Conservation (phyloP, 2,329 filamentous ascomycete species). For the Elsinoe australis region DNA sequence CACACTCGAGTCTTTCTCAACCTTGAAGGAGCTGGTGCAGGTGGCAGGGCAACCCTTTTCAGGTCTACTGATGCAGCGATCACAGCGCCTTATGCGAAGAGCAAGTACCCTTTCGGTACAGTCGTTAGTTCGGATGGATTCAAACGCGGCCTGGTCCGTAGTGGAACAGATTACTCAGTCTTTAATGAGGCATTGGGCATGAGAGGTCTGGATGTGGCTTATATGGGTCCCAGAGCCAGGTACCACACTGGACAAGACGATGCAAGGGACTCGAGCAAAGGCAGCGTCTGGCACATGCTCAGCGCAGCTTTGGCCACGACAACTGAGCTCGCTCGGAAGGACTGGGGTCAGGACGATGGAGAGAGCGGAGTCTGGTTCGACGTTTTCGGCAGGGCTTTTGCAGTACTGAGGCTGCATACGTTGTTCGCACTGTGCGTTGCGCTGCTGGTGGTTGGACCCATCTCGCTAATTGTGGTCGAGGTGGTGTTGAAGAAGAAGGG, state of each 20-base stretch:
- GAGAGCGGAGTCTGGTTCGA: constrained; percentile 85
- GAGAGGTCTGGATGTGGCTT: constrained; percentile 84
- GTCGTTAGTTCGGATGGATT: constrained; percentile 81
- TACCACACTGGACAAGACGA: constrained; percentile 94
- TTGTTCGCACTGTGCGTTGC: constrained; percentile 84
- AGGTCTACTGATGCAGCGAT: constrained; percentile 81
- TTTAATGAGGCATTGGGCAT: constrained; percentile 71
- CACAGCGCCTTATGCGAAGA: constrained; percentile 65
- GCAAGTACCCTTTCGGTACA: constrained; percentile 71
- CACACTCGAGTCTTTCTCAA: constrained; percentile 87
- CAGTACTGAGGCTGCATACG: constrained; percentile 68
- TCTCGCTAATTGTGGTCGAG: constrained; percentile 62
- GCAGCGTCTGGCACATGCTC: constrained; percentile 88
- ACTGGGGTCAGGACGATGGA: constrained; percentile 50
- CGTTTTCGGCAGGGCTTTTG: constrained; percentile 71
- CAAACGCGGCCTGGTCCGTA: constrained; percentile 66
- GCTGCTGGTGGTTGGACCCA: constrained; percentile 68
- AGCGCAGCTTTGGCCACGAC: constrained; percentile 72
- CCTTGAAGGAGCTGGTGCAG: constrained; percentile 87
- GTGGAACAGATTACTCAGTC: constrained; percentile 82
- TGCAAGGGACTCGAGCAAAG: constrained; percentile 62
- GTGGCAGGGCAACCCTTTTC: constrained; percentile 80
- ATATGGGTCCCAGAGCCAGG: constrained; percentile 73
- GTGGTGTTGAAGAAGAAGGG: constrained; percentile 62
- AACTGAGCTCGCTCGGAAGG: constrained; percentile 60